Percentiles rank a stretch among this genome's conserved stretches.
phyloP scores from a whole-genome alignment of 495 filamentous ascomycete genomes.

The Aspergillus olivimuriae region DNA sequence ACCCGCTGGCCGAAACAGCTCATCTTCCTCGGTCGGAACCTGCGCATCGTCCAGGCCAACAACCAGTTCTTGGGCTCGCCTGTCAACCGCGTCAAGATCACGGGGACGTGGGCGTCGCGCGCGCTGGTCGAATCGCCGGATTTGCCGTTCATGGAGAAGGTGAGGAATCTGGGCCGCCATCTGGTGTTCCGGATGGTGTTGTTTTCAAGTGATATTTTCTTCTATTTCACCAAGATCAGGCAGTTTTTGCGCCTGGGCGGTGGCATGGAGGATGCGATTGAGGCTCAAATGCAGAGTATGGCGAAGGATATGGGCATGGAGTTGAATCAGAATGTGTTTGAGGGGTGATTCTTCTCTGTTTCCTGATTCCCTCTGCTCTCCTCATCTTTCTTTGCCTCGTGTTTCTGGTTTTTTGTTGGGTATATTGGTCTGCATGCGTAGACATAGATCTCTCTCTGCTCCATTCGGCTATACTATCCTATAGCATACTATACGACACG shows the following conservation, averaged over 20 bases:
- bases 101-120: slow-evolving; percentile 79
- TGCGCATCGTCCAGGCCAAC: slow-evolving; percentile 84
- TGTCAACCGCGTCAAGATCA: slow-evolving; percentile 93
- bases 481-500: too few relatives aligned
- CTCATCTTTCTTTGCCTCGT: too few relatives aligned
- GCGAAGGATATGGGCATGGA: slow-evolving; percentile 91
- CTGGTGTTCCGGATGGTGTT: slow-evolving; percentile 74
- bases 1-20: slow-evolving; percentile 89
- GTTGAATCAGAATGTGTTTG: slow-evolving; percentile 78
- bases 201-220: slow-evolving; percentile 71
- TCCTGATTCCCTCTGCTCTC: too few relatives aligned
- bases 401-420: too few relatives aligned
- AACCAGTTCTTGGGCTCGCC: slow-evolving; percentile 85
- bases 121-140: slow-evolving; percentile 65
- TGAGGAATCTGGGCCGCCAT: slow-evolving; percentile 59
- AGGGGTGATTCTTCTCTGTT: too few relatives aligned
- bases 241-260: slow-evolving; percentile 68
- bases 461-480: too few relatives aligned
- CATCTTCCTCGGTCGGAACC: slow-evolving; percentile 90
- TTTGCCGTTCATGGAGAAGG: slow-evolving; percentile 49
- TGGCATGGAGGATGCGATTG: slow-evolving; percentile 93
- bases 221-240: slow-evolving; percentile 69
- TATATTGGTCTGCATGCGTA: too few relatives aligned
- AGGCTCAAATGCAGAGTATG: slow-evolving; percentile 75
- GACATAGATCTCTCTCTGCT: too few relatives aligned